A percentile compares a stretch with the other conserved stretches of the same genome.
Evolutionary conservation across 1,139 yeast species (phyloP).

Genomic region (Blastobotrys malaysiensis): DNA sequence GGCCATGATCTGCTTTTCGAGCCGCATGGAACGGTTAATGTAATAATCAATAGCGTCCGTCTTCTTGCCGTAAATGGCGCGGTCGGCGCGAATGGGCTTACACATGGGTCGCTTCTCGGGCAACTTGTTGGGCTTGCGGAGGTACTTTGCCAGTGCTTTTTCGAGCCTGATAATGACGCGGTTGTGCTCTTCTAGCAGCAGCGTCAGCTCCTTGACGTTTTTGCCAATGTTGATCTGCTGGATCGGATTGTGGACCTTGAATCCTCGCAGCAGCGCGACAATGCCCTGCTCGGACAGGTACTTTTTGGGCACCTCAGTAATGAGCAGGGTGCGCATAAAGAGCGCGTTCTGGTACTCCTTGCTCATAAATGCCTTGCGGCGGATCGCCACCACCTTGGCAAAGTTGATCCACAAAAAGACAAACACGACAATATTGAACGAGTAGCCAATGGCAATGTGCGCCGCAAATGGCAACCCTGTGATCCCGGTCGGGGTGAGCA

Average conservation of each 20-base stretch:
- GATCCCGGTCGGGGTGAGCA: slow-evolving; percentile 36
- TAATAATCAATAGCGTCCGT: slow-evolving; percentile 34
- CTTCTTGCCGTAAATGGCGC: slow-evolving; percentile 13
- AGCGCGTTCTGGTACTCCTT: slow-evolving; percentile 29
- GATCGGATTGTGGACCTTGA: slow-evolving; percentile 18
- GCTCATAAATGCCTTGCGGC: slow-evolving; percentile 27
- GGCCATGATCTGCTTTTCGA: slow-evolving; percentile 26
- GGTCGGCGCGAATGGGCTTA: slow-evolving; percentile 22
- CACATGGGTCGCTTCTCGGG: slow-evolving; percentile 23
- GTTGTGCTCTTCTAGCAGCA: slow-evolving; percentile 28
- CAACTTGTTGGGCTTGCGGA: slow-evolving; percentile 27
- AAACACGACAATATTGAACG: slow-evolving; percentile 27
- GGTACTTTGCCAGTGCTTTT: slow-evolving; percentile 30
- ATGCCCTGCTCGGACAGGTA: slow-evolving; percentile 29
- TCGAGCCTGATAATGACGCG: slow-evolving; percentile 29
- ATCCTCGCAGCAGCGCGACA: slow-evolving; percentile 18
- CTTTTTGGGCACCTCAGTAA: slow-evolving; percentile 32
- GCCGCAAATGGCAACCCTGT: slow-evolving; percentile 31
- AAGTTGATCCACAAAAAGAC: slow-evolving; percentile 31
- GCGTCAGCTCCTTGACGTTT: slow-evolving; percentile 28
- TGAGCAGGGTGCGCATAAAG: slow-evolving; percentile 33
- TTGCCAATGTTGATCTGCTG: slow-evolving; percentile 34
- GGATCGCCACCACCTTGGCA: slow-evolving; percentile 26
- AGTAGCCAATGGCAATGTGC: slow-evolving; percentile 35
- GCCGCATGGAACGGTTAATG: slow-evolving; percentile 19